Conservation (phyloP, 2,329 filamentous ascomycete species). For the Cladophialophora exuberans region DNA sequence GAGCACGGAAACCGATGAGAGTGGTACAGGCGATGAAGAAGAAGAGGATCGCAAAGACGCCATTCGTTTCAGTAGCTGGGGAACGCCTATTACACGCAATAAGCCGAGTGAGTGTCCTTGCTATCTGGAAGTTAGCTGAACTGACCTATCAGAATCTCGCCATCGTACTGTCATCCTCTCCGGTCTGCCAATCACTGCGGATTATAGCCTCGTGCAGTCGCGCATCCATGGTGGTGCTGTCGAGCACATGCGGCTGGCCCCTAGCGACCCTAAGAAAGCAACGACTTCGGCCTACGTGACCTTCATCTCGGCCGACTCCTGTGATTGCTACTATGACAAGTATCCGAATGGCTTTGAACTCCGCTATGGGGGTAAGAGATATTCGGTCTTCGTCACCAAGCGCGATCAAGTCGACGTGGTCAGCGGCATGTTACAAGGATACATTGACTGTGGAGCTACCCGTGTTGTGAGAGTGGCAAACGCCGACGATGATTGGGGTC, state of each 20-base stretch:
- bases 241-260: slow-evolving; percentile 37
- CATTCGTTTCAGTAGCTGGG: slow-evolving; percentile 39
- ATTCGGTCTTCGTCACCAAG: slow-evolving; percentile 43
- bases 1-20: slow-evolving; percentile 16
- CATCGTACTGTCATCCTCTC: slow-evolving; percentile 41
- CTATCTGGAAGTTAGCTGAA: not conserved
- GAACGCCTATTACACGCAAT: slow-evolving; percentile 34
- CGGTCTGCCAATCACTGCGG: slow-evolving; percentile 40
- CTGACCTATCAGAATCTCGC: slow-evolving; percentile 23
- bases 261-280: slow-evolving; percentile 17
- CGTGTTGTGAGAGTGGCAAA: slow-evolving; percentile 51
- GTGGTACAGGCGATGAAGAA: not conserved
- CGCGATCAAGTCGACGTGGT: slow-evolving; percentile 44
- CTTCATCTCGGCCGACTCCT: slow-evolving; percentile 41
- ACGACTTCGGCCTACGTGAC: slow-evolving; percentile 38
- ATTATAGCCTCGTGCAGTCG: slow-evolving; percentile 40
- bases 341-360: slow-evolving; percentile 44
- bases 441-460: slow-evolving; percentile 46
- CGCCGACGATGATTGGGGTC: slow-evolving; percentile 45
- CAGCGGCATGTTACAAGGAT: slow-evolving; percentile 46
- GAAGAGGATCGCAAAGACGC: slow-evolving; percentile 38
- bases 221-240: slow-evolving; percentile 45
- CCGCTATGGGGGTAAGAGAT: slow-evolving; percentile 35
- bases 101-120: slow-evolving; percentile 30
- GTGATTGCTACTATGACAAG: slow-evolving; percentile 41